Evolutionary conservation across 352 stramenopile species (phyloP).

Genomic region (Phytopythium delawarense): DNA sequence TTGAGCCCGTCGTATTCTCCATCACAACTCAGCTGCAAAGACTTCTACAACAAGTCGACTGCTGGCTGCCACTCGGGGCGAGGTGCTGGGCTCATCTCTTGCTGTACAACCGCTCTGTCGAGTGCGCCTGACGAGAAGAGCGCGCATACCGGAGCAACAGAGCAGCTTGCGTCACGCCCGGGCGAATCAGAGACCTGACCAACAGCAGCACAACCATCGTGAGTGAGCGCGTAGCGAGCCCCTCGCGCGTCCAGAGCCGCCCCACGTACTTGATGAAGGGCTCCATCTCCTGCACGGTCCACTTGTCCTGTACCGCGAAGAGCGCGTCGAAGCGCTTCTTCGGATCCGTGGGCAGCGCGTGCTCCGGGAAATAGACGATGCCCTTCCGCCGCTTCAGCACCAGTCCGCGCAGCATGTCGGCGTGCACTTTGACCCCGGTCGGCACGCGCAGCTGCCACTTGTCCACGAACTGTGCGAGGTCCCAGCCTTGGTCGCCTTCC

Average conservation of each 20-base stretch:
- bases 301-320: conserved; percentile 80
- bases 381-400: conserved; percentile 26
- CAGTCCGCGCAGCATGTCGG: conserved; percentile 66
- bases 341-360: conserved; percentile 59
- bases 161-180: conserved; percentile 64
- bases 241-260: background rate
- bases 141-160: conserved; percentile 79
- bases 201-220: conserved; percentile 4
- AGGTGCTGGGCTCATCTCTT: conserved; percentile 24
- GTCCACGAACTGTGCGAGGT: conserved; percentile 66
- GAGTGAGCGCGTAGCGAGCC: conserved; percentile 1
- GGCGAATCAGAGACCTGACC: conserved; percentile 52
- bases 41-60: no score
- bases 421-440: conserved; percentile 47
- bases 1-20: no score
- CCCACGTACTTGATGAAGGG: conserved; percentile 72
- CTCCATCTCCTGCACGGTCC: conserved; percentile 74
- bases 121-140: conserved; percentile 71
- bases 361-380: conserved; percentile 66
- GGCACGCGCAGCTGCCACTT: conserved; percentile 81
- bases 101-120: conserved; percentile 70
- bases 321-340: conserved; percentile 77
- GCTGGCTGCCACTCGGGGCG: background rate
- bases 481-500: conserved; percentile 32
- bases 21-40: no score